phyloP scores from a whole-genome alignment of 352 stramenopile genomes.

The Peronospora destructor region DNA sequence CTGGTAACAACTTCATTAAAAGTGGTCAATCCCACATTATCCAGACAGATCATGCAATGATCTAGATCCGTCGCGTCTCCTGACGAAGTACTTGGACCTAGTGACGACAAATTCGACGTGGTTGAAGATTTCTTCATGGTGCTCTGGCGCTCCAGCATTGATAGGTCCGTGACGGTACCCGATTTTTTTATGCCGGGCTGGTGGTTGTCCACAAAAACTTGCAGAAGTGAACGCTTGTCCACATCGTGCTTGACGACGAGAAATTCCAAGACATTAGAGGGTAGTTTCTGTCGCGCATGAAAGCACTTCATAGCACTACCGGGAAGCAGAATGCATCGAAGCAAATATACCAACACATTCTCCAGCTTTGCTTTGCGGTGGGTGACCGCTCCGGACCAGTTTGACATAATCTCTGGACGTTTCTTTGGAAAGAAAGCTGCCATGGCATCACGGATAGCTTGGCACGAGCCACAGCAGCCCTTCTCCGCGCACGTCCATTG shows the following conservation, averaged over 20 bases:
- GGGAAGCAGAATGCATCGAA: slow-evolving; percentile 56
- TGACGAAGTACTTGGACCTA: slow-evolving; percentile 6
- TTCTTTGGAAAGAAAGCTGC: slow-evolving; percentile 55
- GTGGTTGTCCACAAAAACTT: slow-evolving; percentile 67
- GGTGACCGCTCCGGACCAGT: slow-evolving; percentile 23
- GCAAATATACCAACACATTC: slow-evolving; percentile 54
- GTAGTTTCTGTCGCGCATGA: slow-evolving; percentile 39
- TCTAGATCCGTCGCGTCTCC: slow-evolving; percentile 8
- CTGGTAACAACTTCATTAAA: slow-evolving; percentile 15
- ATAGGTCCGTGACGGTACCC: slow-evolving; percentile 18
- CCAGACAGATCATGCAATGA: slow-evolving; percentile 47
- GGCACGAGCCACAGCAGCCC: slow-evolving; percentile 59
- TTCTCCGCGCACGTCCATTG: slow-evolving; percentile 43
- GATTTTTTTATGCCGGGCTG: slow-evolving; percentile 31
- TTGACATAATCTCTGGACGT: slow-evolving; percentile 36
- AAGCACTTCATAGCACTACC: slow-evolving; percentile 67
- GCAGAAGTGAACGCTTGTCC: slow-evolving; percentile 54
- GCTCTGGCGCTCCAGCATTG: slow-evolving; percentile 25
- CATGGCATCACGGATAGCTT: slow-evolving; percentile 62
- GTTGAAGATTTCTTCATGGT: slow-evolving; percentile 29
- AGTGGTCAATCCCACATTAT: slow-evolving; percentile 30
- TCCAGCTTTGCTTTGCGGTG: slow-evolving; percentile 54
- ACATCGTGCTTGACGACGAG: slow-evolving; percentile 42
- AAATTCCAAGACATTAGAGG: slow-evolving; percentile 51
- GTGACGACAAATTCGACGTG: slow-evolving; percentile 20